Percentiles rank a stretch among this genome's conserved stretches.
Evolutionary conservation across 805 yeast genomes (phyloP).

Genomic region (Grigorovia yakushimaensis): DNA sequence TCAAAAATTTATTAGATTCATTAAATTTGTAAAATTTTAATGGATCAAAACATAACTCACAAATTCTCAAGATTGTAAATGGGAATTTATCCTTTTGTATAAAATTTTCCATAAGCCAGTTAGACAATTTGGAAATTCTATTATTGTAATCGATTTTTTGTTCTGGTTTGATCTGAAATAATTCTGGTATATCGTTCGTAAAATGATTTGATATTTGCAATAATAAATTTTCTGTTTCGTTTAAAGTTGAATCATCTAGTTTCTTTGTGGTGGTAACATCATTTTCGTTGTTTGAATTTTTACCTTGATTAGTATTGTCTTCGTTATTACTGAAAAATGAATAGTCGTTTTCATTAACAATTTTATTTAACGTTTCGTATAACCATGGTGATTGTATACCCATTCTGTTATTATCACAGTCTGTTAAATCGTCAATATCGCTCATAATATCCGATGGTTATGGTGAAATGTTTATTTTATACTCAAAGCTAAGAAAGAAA

Average conservation of each 20-base stretch:
- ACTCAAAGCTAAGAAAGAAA: too few relatives aligned
- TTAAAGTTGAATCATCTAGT: too few relatives aligned
- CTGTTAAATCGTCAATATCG: not conserved
- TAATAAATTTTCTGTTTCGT: not conserved
- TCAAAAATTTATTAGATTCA: conserved; percentile 35
- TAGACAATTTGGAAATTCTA: conserved; percentile 8
- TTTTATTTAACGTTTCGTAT: not conserved
- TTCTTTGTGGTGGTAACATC: too few relatives aligned
- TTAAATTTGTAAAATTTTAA: conserved; percentile 29
- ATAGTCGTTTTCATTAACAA: not conserved
- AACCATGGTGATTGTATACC: not conserved
- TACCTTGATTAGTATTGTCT: too few relatives aligned
- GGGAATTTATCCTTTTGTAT: conserved; percentile 26
- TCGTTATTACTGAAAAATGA: not conserved
- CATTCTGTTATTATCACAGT: not conserved
- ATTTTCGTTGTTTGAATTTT: not conserved
- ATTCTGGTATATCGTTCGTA: conserved; percentile 4
- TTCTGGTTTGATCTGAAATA: conserved; percentile 1
- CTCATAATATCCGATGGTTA: too few relatives aligned
- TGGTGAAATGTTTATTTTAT: too few relatives aligned
- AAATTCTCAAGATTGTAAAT: conserved; percentile 39
- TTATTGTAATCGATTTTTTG: not conserved
- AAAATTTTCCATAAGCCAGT: conserved; percentile 13
- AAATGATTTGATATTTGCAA: conserved; percentile 1
- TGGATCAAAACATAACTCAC: conserved; percentile 40